Base-by-base conservation (phyloP, 306 rosid species). In the Ormosia emarginata region DNA sequence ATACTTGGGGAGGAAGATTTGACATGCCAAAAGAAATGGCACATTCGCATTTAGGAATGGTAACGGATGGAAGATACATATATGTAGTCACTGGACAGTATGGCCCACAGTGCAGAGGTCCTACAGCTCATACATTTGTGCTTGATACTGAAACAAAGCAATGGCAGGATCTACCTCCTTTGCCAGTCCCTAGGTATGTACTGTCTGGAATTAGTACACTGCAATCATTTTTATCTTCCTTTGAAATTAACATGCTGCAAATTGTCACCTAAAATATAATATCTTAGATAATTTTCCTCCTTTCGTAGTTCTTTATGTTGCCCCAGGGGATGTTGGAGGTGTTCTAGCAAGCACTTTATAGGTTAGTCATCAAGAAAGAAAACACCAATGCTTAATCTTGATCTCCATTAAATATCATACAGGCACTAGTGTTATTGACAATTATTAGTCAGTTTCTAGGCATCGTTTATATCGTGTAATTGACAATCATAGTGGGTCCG, bases 1-100 rank as follows among this genome's bases (percentile, higher is more conserved):
- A 90, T 69, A 91, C 83, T 34, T 91, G 99, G 99, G 89, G 83
- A 77, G 98, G 59, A 62, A 86, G 89, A 57, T 89, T 95, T 89
- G 95, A 87, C 74, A 93, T 87, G 95, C 99, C 99, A n/a, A 95
- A 93, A 85, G 97, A 95, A 77, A 93, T 95, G 99, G 99, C 90
- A 13, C 91, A 95, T 83, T 95, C 99, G 2, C 99, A 95, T 89
- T 88, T 95, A 80, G 99, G 99, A 82, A 90, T 93, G 86, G 91
- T 80, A 37, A 89, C 90, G 6, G 99, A 95, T 85, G 98, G 97
- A 37, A 91, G 98, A 85, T 91, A 90, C 87, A 89, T 95, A 72
- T 95, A 89, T 61, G 71, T 93, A 12, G 92, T 95, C 14, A 90
- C 90, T 32, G 99, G 99, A 32, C 99, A 95, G 85, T 89, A 87